Base-by-base conservation (phyloP, 2,329 filamentous ascomycete genomes). In the Neoarthrinium moseri region DNA sequence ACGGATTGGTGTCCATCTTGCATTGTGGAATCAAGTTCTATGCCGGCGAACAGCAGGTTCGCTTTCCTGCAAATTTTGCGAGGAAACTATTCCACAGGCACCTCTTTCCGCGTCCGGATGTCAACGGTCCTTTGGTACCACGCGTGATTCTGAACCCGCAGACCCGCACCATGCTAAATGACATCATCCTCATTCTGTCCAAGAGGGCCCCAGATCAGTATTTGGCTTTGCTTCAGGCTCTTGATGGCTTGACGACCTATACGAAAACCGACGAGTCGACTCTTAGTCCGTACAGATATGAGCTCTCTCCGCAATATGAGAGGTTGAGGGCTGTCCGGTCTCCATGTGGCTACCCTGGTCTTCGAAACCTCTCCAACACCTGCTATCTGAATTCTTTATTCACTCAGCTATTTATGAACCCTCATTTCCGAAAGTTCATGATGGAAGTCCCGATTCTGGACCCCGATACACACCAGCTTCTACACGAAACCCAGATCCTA, bases 361-460 rank as follows among this genome's bases (percentile, higher is more conserved):
- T 99, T n/a, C 80, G 80, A 46, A 99, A 99, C 58, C 77, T 96
- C 13, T 94, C 90, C 8, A 96, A 96, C 62, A 97, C 95, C 1
- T 99, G 94, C 67, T 99, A 99, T 63, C 79, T 97, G 61, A 99
- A 99, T 63, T 97, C 94, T 1, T 73, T 99, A 1, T 78, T 97
- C 50, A 92, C 91, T 0, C 94, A 99, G 61, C 80, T 99, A 0
- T 99, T 92, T 72, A 97, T 96, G 90, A 97, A 99, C 61, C 70
- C 88, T 13, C 78, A 83, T 6, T 97, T 99, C 59, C 85, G 94
- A 15, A 77, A 81, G 13, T 96, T 97, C 64, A 87, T 99, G 55
- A 75, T 97, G 49, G 67, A 74, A 46, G 73, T 80, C n/a, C 66
- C 74, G 7, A 70, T 89, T 20, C 64, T 72, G 12, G 80, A 86